These are phyloP conservation scores for Aureobasidium sp. DNA, from an alignment of 2,329 filamentous ascomycete species.

Conservation along the genomic window DNA sequence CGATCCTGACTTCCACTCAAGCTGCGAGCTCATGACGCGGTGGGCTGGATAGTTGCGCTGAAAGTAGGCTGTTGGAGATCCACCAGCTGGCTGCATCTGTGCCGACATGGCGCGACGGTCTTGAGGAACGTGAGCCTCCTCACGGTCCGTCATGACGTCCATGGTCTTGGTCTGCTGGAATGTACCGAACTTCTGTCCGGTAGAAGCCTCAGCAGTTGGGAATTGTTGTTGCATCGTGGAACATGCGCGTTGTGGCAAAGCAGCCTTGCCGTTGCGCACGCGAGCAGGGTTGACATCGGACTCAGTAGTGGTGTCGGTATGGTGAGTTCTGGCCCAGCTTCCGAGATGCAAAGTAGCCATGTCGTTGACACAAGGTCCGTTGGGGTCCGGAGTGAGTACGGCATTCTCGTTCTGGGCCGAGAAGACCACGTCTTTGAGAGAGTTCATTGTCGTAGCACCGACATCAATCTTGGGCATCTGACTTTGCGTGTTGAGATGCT, in stretches of 20 bases:
- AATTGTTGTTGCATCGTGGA: slow-evolving; percentile 20
- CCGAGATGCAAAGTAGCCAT: slow-evolving; percentile 24
- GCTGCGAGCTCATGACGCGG: slow-evolving; percentile 27
- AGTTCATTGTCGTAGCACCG: slow-evolving; percentile 23
- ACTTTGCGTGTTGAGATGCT: neutral
- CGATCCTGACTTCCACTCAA: slow-evolving; percentile 28
- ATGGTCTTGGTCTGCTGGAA: neutral
- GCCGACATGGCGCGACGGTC: slow-evolving; percentile 18
- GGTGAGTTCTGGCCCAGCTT: slow-evolving; percentile 26
- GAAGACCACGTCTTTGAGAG: slow-evolving; percentile 28
- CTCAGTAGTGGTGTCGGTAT: neutral
- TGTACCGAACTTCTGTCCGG: neutral
- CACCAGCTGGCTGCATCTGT: slow-evolving; percentile 15
- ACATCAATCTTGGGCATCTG: slow-evolving; percentile 21
- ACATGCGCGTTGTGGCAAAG: slow-evolving; percentile 21
- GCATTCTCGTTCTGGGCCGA: slow-evolving; percentile 30
- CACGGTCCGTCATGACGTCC: neutral
- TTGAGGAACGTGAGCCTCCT: slow-evolving; percentile 1
- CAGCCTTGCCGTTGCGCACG: slow-evolving; percentile 16
- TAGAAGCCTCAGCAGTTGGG: neutral
- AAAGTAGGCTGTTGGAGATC: slow-evolving; percentile 13
- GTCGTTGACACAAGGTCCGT: slow-evolving; percentile 25
- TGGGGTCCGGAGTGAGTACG: slow-evolving; percentile 25
- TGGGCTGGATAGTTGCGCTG: slow-evolving; percentile 18
- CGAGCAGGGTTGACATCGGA: slow-evolving; percentile 14